Conservation (phyloP, 1,139 yeast genomes). For the Diutina scorzettiae region DNA sequence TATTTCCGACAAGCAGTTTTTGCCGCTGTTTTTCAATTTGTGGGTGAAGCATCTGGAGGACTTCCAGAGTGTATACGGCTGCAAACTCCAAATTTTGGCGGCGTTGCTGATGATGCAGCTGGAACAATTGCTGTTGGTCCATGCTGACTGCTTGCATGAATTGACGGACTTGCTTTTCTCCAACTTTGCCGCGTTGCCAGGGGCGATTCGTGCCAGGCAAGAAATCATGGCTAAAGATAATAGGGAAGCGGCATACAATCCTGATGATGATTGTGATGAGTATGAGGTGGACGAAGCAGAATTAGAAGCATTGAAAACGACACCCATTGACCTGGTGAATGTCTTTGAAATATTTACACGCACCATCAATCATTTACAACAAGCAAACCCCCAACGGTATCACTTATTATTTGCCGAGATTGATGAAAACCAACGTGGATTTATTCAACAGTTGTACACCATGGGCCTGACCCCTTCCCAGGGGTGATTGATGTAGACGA, state of each 20-base stretch:
- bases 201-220: slow-evolving; percentile 34
- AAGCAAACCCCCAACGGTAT: neutral
- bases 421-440: neutral
- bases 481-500: too few relatives aligned
- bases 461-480: neutral
- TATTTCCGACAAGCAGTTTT: slow-evolving; percentile 26
- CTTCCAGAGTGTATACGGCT: slow-evolving; percentile 44
- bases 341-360: slow-evolving; percentile 29
- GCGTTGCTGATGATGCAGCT: slow-evolving; percentile 22
- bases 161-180: slow-evolving; percentile 28
- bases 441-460: slow-evolving; percentile 3
- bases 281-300: slow-evolving; percentile 41
- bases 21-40: slow-evolving; percentile 27
- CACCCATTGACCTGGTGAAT: slow-evolving; percentile 38
- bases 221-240: slow-evolving; percentile 27
- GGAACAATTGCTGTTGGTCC: slow-evolving; percentile 16
- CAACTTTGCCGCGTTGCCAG: slow-evolving; percentile 33
- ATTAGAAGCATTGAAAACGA: slow-evolving; percentile 40
- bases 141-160: slow-evolving; percentile 28
- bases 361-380: neutral
- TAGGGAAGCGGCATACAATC: slow-evolving; percentile 18
- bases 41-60: slow-evolving; percentile 38
- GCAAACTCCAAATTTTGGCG: slow-evolving; percentile 41
- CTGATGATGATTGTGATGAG: slow-evolving; percentile 22
- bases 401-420: neutral